Evolutionary conservation across 2,329 filamentous ascomycete genomes (phyloP).

Genomic region (Claviceps fusiformis): DNA sequence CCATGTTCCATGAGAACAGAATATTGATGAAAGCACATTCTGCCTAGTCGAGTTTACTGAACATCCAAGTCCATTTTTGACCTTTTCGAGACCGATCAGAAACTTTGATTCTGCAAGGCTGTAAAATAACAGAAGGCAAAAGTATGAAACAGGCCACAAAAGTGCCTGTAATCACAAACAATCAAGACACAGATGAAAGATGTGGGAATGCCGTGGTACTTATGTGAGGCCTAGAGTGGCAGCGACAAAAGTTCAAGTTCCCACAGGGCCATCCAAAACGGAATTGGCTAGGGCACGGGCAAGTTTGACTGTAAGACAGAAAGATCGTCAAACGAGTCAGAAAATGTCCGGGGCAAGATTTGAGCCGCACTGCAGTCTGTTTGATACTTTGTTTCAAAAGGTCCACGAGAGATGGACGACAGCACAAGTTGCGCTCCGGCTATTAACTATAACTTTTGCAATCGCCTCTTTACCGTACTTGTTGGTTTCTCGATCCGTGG

Average conservation of each 20-base stretch:
- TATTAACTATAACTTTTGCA: no score
- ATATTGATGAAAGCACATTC: background rate
- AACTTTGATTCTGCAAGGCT: no score
- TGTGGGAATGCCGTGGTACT: background rate
- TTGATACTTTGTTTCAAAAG: no score
- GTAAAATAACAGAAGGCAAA: background rate
- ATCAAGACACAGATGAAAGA: background rate
- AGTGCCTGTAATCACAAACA: background rate
- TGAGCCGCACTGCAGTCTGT: background rate
- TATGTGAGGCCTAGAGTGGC: background rate
- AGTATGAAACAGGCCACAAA: background rate
- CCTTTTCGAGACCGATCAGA: background rate
- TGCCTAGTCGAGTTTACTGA: background rate
- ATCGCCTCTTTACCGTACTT: no score
- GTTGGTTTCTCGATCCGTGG: no score
- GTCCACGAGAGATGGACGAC: no score
- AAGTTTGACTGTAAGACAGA: background rate
- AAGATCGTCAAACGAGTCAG: background rate
- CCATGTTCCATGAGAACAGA: background rate
- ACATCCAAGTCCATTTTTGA: background rate
- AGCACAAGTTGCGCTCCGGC: no score
- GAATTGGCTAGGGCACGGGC: background rate
- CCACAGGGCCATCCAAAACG: background rate
- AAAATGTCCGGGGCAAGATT: no score
- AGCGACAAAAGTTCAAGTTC: constrained; percentile 2